Base-by-base conservation (phyloP, 441 rosid genomes). In the Sinapis alba region DNA sequence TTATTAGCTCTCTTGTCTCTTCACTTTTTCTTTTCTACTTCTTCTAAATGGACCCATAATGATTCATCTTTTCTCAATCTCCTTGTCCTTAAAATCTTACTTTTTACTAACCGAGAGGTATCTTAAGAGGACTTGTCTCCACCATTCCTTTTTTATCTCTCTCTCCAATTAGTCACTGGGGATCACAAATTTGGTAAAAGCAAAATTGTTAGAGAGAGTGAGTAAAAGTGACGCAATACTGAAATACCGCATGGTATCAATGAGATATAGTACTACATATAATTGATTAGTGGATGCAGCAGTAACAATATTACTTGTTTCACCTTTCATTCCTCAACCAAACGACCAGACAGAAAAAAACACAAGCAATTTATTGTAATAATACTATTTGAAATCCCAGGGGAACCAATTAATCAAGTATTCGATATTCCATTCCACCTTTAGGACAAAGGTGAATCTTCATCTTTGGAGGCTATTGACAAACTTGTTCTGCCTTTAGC, bases 1-100 rank as follows among this genome's bases (percentile, higher is more conserved):
- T 72, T 51, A 72, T 78, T 78, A 66, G 59, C 8, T 66, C 30
- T 78, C 61, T 78, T 78, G 69, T 78, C 77, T 72, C 81, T 77
- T 72, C 41, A 53, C 74, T 61, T 78, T 78, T 53, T 54, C 74
- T 41, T 78, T 67, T 72, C 23, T 72, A 78, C 80, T 71, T 65
- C 80, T 71, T 71, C 73, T 66, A 66, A 38, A 21, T 72, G 81
- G 77, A 67, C 77, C 80, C 77, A 78, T 72, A 1, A 61, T 61
- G 43, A 21, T 10, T 72, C 28, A 65, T 60, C 43, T 65, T 76
- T 67, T 30, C 54, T 66, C 16, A 66, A 27, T 72, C 64, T 38
- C 59, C 21, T 71, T 21, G 69, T 66, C 64, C 73, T 71, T 32
- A 5, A 11, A 74, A 51, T 27, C 69, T 66, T 67, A 30, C 69